Base-by-base conservation (phyloP, 2,329 filamentous ascomycete genomes). In the Cordyceps tenuipes region DNA sequence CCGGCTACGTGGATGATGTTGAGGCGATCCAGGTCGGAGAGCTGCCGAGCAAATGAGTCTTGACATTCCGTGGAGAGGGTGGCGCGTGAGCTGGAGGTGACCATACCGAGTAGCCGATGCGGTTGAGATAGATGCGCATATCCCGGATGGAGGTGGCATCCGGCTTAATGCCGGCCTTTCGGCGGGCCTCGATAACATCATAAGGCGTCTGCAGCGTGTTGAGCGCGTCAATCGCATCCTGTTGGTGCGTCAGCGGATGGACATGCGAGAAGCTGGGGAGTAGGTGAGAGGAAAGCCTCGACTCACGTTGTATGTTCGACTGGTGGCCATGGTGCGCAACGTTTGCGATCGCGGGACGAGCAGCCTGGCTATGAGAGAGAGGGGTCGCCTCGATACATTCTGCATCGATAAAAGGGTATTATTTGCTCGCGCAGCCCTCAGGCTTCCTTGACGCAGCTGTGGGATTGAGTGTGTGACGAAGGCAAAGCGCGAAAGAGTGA, bases 201-300 rank as follows among this genome's bases (percentile, higher is more conserved):
- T 88, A 93, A 57, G 96, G 95, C 47, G 89, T 91, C 73, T 99
- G 94, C 55, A 97, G 84, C 49, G 90, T 88, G 73, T 97, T 97
- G 69, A 97, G 83, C 44, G 89, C 85, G 66, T 85, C 79, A 64
- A 97, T 86, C 52, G 93, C 94, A 71, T 94, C 91, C 91, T 96
- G 29, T 31, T 8, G 26, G 17, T 15, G 26, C 3, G 31, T 36
- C 29, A 31, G 46, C 17, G 8, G 17, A 10, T 19, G 19, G 10
- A 23, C 34, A 17, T 21, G 3, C 17, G 3, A 26, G 9, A n/a
- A n/a, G 39, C 15, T 17, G 17, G 39, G 17, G 39, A 43, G 39
- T 7, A 43, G 29, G 17, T 17, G 26, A n/a, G 57, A 9, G 9
- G 15, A 29, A 21, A 19, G 31, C 5, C 3, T 31, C 46, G 12